Conservation (phyloP, 768 basidiomycete species). For the Russula abietina region DNA sequence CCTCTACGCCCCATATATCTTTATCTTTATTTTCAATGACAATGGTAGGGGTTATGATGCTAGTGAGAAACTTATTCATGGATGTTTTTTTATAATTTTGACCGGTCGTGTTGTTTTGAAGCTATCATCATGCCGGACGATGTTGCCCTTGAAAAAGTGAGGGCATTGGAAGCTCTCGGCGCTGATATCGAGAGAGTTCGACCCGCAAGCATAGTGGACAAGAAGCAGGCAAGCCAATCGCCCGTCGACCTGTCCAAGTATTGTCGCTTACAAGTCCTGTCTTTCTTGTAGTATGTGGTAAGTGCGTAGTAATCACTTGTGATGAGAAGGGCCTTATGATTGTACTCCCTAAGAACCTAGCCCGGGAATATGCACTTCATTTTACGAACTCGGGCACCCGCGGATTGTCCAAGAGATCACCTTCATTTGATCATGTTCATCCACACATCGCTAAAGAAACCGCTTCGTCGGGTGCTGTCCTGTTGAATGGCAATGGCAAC, state of each 20-base stretch:
- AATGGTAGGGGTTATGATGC: conserved; percentile 75
- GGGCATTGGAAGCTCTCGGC: conserved; percentile 74
- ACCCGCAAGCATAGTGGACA: conserved; percentile 95
- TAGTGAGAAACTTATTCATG: conserved; percentile 43
- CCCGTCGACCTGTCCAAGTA: conserved; percentile 24
- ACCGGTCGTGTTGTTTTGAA: conserved; percentile 30
- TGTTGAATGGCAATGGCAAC: conserved; percentile 28
- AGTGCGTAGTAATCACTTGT: conserved; percentile 28
- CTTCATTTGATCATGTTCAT: conserved; percentile 10
- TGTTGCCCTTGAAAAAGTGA: conserved; percentile 86
- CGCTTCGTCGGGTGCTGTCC: conserved; percentile 46
- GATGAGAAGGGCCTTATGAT: neutral
- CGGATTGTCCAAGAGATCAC: neutral
- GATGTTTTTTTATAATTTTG: neutral
- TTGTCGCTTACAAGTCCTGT: conserved; percentile 8
- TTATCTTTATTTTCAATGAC: neutral
- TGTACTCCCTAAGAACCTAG: conserved; percentile 70
- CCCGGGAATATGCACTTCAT: conserved; percentile 65
- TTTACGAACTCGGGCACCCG: conserved; percentile 50
- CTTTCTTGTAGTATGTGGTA: conserved; percentile 30
- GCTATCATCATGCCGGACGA: conserved; percentile 90
- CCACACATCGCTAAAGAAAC: conserved; percentile 32
- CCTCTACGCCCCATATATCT: neutral
- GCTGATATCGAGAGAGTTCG: conserved; percentile 85
- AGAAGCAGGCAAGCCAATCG: conserved; percentile 65